phyloP scores from a whole-genome alignment of 768 basidiomycete species.

The Omphalotus guepiniiformis region DNA sequence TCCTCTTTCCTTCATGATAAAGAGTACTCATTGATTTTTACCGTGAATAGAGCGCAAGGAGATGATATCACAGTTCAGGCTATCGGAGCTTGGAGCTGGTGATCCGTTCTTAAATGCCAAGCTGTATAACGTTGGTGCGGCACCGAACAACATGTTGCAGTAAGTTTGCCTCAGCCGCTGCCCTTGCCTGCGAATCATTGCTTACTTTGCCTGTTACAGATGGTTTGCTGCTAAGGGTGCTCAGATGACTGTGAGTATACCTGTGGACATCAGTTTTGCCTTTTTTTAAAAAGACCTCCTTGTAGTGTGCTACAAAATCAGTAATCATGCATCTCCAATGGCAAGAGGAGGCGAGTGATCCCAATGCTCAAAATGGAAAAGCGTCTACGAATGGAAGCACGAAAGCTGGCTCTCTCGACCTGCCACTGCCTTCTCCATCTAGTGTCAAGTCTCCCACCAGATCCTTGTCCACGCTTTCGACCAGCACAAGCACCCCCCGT shows the following conservation, averaged over 20 bases:
- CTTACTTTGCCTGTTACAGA: too few species aligned
- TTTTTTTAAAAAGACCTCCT: too few species aligned
- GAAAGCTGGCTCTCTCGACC: background rate
- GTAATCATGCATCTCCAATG: conserved; percentile 83
- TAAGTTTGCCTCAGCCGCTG: too few species aligned
- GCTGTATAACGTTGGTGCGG: conserved; percentile 72
- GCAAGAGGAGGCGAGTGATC: conserved; percentile 62
- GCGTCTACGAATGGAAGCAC: background rate
- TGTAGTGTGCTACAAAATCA: conserved; percentile 86
- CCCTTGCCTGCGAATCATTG: too few species aligned
- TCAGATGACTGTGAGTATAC: conserved; percentile 79
- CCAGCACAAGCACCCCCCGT: conserved; percentile 29
- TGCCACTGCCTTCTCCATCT: background rate
- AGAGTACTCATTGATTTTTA: conserved; percentile 1
- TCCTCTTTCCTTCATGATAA: conserved; percentile 1
- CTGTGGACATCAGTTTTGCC: background rate
- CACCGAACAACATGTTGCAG: conserved; percentile 87
- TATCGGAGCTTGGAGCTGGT: conserved; percentile 67
- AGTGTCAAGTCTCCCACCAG: conserved; percentile 16
- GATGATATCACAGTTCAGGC: conserved; percentile 90
- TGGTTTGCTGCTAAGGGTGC: conserved; percentile 91
- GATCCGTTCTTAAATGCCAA: conserved; percentile 66
- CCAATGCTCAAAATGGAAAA: background rate
- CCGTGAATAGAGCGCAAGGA: conserved; percentile 51
- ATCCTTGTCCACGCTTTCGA: conserved; percentile 15